phyloP scores from a whole-genome alignment of 345 rosid genomes.

The Brassica rapa region DNA sequence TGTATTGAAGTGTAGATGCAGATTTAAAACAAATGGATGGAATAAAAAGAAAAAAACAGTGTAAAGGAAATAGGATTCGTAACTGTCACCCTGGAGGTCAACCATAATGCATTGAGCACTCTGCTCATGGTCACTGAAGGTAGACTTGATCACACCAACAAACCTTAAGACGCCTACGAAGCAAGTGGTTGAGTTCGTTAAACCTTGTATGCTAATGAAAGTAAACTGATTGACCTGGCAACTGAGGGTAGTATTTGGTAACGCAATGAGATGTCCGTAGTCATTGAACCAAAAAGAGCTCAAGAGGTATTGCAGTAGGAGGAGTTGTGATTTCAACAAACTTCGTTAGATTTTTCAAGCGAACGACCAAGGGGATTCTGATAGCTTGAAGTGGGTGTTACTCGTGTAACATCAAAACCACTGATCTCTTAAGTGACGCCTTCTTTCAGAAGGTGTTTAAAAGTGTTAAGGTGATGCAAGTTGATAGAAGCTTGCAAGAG shows the following conservation, averaged over 20 bases:
- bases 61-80: not conserved
- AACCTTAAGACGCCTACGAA: not conserved
- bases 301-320: not conserved
- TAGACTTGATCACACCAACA: not conserved
- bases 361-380: not conserved
- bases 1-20: not conserved
- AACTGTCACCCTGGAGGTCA: not conserved
- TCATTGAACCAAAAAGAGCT: not conserved
- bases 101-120: not conserved
- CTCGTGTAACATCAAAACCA: not conserved
- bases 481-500: too few species aligned
- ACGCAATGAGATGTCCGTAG: not conserved
- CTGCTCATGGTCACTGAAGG: not conserved
- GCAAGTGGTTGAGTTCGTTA: not conserved
- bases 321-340: not conserved
- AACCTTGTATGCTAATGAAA: not conserved
- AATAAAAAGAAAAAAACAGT: not conserved
- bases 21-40: not conserved
- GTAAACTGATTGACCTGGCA: not conserved
- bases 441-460: not conserved
- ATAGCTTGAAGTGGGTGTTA: not conserved
- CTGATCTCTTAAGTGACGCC: not conserved
- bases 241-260: not conserved
- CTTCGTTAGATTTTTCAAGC: not conserved
- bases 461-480: not conserved